Conservation (phyloP, 495 filamentous ascomycete species). For the Neurospora tetrasperma region DNA sequence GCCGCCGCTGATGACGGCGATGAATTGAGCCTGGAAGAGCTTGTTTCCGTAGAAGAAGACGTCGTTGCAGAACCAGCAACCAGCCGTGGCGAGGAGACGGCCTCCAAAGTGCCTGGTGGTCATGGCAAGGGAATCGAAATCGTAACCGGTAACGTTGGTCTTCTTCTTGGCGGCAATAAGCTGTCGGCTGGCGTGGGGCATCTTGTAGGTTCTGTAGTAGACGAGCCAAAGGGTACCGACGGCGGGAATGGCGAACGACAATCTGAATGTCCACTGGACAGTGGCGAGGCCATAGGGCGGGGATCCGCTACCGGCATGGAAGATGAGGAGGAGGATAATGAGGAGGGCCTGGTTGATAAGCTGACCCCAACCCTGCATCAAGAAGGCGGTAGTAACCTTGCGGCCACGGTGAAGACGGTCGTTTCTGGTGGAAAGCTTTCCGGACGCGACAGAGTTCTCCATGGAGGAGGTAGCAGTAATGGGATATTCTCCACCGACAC, state of each 20-base stretch:
- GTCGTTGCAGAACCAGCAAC: constrained; percentile 83
- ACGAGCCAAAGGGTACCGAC: constrained; percentile 84
- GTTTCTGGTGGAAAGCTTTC: constrained; percentile 75
- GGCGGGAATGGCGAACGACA: constrained; percentile 77
- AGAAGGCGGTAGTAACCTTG: constrained; percentile 83
- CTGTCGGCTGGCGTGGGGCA: constrained; percentile 63
- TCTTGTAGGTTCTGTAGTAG: constrained; percentile 84
- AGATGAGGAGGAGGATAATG: constrained; percentile 69
- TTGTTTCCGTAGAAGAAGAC: constrained; percentile 98
- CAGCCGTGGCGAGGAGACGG: constrained; percentile 74
- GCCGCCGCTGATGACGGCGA: constrained; percentile 54
- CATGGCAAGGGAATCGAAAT: constrained; percentile 63
- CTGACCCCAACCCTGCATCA: constrained; percentile 97
- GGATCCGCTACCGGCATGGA: constrained; percentile 63
- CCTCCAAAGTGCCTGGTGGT: constrained; percentile 71
- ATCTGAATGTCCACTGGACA: constrained; percentile 74
- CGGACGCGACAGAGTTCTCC: constrained; percentile 79
- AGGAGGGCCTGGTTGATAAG: constrained; percentile 81
- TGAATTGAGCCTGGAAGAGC: constrained; percentile 84
- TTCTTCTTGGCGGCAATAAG: constrained; percentile 72
- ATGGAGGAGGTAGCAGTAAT: constrained; percentile 94
- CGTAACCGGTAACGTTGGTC: constrained; percentile 76
- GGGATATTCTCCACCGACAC: constrained; percentile 89
- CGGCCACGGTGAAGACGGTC: constrained; percentile 88
- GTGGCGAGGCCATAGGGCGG: constrained; percentile 61